Percentiles rank a stretch among this genome's conserved stretches.
Evolutionary conservation across 2,329 filamentous ascomycete species (phyloP).

Genomic region (Penicillium sp.): DNA sequence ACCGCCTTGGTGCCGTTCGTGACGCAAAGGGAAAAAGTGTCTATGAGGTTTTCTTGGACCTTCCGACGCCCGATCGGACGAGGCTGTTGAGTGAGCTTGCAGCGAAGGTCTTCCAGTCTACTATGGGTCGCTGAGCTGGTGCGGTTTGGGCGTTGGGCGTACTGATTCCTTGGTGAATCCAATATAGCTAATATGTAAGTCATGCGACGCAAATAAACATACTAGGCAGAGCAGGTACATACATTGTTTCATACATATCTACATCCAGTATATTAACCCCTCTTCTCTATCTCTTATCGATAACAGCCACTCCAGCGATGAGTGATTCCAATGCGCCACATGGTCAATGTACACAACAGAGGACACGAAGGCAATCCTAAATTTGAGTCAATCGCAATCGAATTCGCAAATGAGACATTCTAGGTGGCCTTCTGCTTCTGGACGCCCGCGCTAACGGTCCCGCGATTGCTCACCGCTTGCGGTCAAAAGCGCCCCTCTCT

Average conservation of each 20-base stretch:
- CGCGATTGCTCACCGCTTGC: constrained; percentile 32
- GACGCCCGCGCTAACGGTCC: constrained; percentile 17
- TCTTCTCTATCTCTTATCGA: constrained; percentile 28
- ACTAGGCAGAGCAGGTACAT: neutral
- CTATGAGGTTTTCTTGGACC: constrained; percentile 82
- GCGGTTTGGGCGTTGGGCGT: constrained; percentile 7
- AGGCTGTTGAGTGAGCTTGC: constrained; percentile 81
- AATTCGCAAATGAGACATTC: neutral
- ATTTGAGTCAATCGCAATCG: neutral
- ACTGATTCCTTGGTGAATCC: neutral
- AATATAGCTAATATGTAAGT: neutral
- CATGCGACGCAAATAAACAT: neutral
- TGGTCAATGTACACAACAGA: neutral
- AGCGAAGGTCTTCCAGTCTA: constrained; percentile 70
- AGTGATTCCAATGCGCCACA: neutral
- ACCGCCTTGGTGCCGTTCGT: constrained; percentile 83
- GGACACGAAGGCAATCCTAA: neutral
- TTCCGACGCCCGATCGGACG: constrained; percentile 80
- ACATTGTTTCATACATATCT: neutral
- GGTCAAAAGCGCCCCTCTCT: constrained; percentile 22
- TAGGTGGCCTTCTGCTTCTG: constrained; percentile 17
- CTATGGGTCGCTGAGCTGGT: constrained; percentile 31
- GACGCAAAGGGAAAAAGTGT: constrained; percentile 95
- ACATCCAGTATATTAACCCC: neutral
- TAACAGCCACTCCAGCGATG: constrained; percentile 18